Percentiles rank a stretch among this genome's conserved stretches.
phyloP scores from a whole-genome alignment of 371 early-diverging fungal species.

The Pancytospora philotis region DNA sequence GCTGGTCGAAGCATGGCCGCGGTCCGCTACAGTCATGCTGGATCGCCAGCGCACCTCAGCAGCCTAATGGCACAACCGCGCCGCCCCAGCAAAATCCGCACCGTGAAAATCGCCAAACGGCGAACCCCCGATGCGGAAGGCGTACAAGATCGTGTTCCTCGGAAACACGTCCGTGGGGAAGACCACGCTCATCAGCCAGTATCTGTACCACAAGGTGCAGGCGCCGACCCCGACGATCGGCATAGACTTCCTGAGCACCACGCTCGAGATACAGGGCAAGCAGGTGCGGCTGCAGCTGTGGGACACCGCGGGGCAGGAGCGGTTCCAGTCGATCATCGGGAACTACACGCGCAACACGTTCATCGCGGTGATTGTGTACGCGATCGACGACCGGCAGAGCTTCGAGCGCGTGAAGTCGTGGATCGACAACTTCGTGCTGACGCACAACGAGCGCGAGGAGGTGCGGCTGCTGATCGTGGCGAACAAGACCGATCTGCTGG shows the following conservation, averaged over 20 bases:
- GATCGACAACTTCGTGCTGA: constrained; percentile 90
- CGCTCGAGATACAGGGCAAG: constrained; percentile 47
- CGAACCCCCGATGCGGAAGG: constrained; percentile 52
- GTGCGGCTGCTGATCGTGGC: constrained; percentile 84
- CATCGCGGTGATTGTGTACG: constrained; percentile 83
- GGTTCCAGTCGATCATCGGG: constrained; percentile 70
- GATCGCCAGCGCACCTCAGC: no score
- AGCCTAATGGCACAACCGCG: no score
- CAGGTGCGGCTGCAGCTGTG: constrained; percentile 58
- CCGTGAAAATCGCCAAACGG: background rate
- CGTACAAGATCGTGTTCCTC: constrained; percentile 61
- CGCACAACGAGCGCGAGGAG: constrained; percentile 71
- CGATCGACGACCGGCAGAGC: constrained; percentile 24
- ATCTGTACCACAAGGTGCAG: constrained; percentile 39
- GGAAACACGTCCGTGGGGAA: constrained; percentile 73
- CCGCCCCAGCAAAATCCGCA: no score
- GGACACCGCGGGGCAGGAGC: constrained; percentile 62
- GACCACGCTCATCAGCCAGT: constrained; percentile 83
- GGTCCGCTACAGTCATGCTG: no score
- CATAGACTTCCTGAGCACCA: constrained; percentile 80
- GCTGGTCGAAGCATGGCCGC: no score
- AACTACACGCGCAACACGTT: constrained; percentile 92
- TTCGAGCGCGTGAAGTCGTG: constrained; percentile 75
- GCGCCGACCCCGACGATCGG: constrained; percentile 85
- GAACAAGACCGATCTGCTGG: constrained; percentile 91